Evolutionary conservation across 495 filamentous ascomycete genomes (phyloP).

Genomic region (Lentithecium fluviatile): DNA sequence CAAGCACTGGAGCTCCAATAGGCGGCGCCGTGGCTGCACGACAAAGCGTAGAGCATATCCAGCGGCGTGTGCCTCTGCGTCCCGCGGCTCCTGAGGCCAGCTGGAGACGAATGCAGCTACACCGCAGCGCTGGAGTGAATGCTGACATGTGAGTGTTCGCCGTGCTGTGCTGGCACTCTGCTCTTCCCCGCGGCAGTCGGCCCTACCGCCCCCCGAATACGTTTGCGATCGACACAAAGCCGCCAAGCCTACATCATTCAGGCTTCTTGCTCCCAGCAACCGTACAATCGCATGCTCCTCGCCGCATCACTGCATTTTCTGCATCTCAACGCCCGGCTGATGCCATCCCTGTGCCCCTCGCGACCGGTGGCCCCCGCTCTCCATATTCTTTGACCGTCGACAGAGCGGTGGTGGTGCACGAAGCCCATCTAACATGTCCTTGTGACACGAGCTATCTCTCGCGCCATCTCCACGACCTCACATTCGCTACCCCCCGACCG

Average conservation of each 20-base stretch:
- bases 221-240: not conserved
- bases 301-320: not conserved
- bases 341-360: not conserved
- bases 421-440: conserved; percentile 9
- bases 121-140: not conserved
- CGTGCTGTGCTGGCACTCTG: not conserved
- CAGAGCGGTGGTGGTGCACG: not conserved
- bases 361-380: not conserved
- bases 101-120: not conserved
- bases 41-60: not conserved
- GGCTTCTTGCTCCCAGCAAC: not conserved
- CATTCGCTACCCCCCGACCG: not conserved
- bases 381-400: not conserved
- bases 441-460: conserved; percentile 17
- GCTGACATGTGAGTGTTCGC: not conserved
- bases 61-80: too few relatives aligned
- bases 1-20: not conserved
- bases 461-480: not conserved
- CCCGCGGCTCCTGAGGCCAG: too few relatives aligned
- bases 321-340: not conserved
- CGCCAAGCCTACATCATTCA: conserved; percentile 2
- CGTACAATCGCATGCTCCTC: not conserved
- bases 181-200: not conserved
- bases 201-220: not conserved
- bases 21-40: not conserved